phyloP scores from a whole-genome alignment of 2,329 filamentous ascomycete genomes.

The Fusarium clavum region DNA sequence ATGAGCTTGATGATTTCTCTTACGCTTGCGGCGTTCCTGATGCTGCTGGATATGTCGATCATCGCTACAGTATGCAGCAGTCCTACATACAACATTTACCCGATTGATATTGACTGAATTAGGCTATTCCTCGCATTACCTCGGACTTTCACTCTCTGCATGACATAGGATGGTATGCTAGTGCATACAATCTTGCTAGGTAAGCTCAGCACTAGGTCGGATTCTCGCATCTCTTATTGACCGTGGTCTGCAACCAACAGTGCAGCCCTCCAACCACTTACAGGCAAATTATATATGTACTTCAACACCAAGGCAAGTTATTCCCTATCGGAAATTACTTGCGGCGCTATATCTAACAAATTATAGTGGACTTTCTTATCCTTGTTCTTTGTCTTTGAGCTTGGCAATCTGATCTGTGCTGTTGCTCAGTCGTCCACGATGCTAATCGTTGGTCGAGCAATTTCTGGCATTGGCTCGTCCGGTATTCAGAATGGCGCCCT shows the following conservation, averaged over 20 bases:
- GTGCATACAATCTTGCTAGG: slow-evolving; percentile 61
- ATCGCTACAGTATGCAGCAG: slow-evolving; percentile 58
- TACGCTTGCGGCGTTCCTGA: slow-evolving; percentile 59
- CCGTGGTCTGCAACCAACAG: slow-evolving; percentile 45
- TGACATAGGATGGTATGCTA: slow-evolving; percentile 68
- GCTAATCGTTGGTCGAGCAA: slow-evolving; percentile 62
- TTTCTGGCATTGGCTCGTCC: slow-evolving; percentile 60
- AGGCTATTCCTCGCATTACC: slow-evolving; percentile 63
- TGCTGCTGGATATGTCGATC: slow-evolving; percentile 65
- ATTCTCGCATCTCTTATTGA: slow-evolving; percentile 43
- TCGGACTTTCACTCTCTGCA: slow-evolving; percentile 61
- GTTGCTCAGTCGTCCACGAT: slow-evolving; percentile 57
- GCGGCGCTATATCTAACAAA: slow-evolving; percentile 26
- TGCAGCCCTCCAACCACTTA: slow-evolving; percentile 62
- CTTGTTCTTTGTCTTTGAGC: slow-evolving; percentile 50
- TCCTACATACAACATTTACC: background rate
- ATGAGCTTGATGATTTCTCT: slow-evolving; percentile 53
- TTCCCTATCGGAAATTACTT: slow-evolving; percentile 49
- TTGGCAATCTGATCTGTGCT: slow-evolving; percentile 62
- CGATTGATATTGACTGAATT: background rate
- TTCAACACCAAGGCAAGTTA: slow-evolving; percentile 41
- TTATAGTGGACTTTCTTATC: slow-evolving; percentile 46
- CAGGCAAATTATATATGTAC: slow-evolving; percentile 62
- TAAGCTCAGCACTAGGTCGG: slow-evolving; percentile 32
- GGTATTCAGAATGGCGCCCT: slow-evolving; percentile 56